Conservation (phyloP, 352 stramenopile species). For the Globisporangium splendens region DNA sequence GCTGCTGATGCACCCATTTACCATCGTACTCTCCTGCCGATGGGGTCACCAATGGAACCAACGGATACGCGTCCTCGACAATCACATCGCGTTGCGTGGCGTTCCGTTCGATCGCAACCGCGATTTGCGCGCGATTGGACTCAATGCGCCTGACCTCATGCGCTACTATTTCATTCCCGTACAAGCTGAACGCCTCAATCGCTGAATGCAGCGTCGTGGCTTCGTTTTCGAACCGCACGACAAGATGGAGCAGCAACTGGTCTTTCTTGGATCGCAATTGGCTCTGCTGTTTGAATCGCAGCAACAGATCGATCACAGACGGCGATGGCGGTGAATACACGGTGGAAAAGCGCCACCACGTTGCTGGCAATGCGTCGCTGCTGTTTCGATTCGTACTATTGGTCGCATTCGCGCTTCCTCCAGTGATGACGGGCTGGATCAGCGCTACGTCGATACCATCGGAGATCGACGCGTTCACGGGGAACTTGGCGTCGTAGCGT, state of each 20-base stretch:
- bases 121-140: constrained; percentile 14
- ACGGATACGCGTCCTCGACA: constrained; percentile 18
- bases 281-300: constrained; percentile 31
- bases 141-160: constrained; percentile 10
- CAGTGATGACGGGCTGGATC: constrained; percentile 12
- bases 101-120: constrained; percentile 14
- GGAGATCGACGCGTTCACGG: constrained; percentile 16
- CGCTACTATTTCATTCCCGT: constrained; percentile 23
- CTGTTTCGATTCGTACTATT: not conserved
- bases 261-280: constrained; percentile 22
- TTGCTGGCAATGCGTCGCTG: not conserved
- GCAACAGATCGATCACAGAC: constrained; percentile 20
- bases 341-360: constrained; percentile 23
- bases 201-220: constrained; percentile 1
- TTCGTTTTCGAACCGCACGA: not conserved
- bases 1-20: constrained; percentile 10
- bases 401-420: not conserved
- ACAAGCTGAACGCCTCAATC: constrained; percentile 26
- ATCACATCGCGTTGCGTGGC: constrained; percentile 11
- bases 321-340: not conserved
- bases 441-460: constrained; percentile 4
- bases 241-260: constrained; percentile 27
- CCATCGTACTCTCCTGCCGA: not conserved
- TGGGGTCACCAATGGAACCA: constrained; percentile 1
- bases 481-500: constrained; percentile 18